Evolutionary conservation across 768 basidiomycete species (phyloP).

Genomic region (Lentinula guzmanii): DNA sequence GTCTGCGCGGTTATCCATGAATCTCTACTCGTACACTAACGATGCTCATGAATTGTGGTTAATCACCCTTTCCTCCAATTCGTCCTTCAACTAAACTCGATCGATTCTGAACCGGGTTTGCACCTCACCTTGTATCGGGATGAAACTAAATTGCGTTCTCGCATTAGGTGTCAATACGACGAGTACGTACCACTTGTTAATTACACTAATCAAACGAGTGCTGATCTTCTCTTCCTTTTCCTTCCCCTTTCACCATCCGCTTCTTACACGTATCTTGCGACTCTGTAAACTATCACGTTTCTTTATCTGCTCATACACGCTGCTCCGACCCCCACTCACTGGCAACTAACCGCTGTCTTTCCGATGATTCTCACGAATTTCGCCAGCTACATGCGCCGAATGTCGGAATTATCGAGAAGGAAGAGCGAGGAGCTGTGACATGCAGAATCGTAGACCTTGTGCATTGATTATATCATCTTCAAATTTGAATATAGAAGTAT

Average conservation of each 20-base stretch:
- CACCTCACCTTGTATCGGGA: neutral
- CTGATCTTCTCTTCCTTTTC: neutral
- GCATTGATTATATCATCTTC: neutral
- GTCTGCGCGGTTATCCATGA: constrained; percentile 17
- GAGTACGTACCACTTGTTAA: constrained; percentile 55
- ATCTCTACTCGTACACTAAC: neutral
- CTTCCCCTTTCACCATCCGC: neutral
- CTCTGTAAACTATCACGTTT: neutral
- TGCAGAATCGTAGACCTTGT: constrained; percentile 15
- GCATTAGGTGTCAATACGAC: constrained; percentile 82
- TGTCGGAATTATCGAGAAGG: constrained; percentile 77
- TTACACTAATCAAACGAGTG: neutral
- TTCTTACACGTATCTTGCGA: neutral
- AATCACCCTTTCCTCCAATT: neutral
- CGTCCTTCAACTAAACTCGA: neutral
- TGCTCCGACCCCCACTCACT: too few species aligned
- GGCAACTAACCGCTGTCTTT: neutral
- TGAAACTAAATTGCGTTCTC: neutral
- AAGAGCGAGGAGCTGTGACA: constrained; percentile 42
- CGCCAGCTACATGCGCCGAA: constrained; percentile 75
- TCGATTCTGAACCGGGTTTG: neutral
- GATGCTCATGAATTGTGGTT: neutral
- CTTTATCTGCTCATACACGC: neutral
- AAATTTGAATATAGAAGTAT: neutral
- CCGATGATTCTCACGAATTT: neutral